Base-by-base conservation (phyloP, 306 rosid genomes). In the Phaseolus lunatus region DNA sequence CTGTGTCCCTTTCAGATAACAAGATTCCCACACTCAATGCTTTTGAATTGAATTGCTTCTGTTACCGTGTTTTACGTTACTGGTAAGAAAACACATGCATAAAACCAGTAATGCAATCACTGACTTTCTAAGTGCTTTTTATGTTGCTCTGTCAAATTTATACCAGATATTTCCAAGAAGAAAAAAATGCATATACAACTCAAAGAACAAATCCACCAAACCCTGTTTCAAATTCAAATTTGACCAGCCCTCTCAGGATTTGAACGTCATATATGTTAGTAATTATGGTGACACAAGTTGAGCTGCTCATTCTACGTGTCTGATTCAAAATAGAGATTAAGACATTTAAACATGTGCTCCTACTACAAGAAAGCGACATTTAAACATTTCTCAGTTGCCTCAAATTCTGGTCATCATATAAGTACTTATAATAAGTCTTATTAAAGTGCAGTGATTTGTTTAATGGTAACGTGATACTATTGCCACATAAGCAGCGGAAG, bases 1-100 rank as follows among this genome's bases (percentile, higher is more conserved):
- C 73, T 78, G 87, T 83, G 87, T 83, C 86, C 75, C 87, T 85
- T 90, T 83, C 53, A 73, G 81, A 75, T 86, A 75, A 80, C 86
- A 56, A 88, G 87, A 88, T 90, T 90, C 88, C 70, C 81, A 37
- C 24, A 27, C 67, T 75, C 27, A 7, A 16, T 63, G 61, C 58
- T 27, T 80, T 70, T 47, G 56, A 80, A 77, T 70, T 47, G 56
- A 80, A 77, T 76, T 80, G 5, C 13, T 0, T 13, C 11, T 43
- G 15, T 13, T 9, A 39, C 44, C 44, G 44, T 39, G 5, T 11
- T 43, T 43, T 43, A 43, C 15, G 14, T 43, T 10, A 12, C 48
- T 43, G 15, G 12, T 43, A 43, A 43, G 48, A 43, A 43, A 43
- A 11, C 15, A 43, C 48, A 43, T 43, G 48, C 48, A 43, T 12